These are phyloP conservation scores for Exophiala sp. DNA, from an alignment of 2,329 filamentous ascomycete species.

Conservation along the genomic window DNA sequence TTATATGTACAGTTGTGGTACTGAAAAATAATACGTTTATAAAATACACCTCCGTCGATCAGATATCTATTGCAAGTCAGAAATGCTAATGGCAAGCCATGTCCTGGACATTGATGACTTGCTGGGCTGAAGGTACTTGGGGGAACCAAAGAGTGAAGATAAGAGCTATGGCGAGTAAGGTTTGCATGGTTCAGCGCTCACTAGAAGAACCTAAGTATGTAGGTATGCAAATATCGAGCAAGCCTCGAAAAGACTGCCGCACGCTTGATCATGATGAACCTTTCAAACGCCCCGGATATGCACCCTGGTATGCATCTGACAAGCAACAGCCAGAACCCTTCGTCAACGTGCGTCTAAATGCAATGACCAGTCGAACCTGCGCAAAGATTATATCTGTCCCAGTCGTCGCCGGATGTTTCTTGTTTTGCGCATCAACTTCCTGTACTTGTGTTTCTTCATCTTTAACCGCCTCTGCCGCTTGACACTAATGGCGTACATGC, in stretches of 20 bases:
- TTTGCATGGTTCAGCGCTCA: background rate
- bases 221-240: background rate
- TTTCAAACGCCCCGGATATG: background rate
- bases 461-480: slow-evolving; percentile 88
- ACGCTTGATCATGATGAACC: background rate
- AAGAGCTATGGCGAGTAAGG: background rate
- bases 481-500: slow-evolving; percentile 82
- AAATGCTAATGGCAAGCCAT: too few relatives aligned
- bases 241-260: background rate
- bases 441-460: slow-evolving; percentile 99
- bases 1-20: background rate
- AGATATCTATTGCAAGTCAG: background rate
- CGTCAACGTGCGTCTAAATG: background rate
- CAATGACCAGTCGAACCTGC: background rate
- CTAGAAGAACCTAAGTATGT: background rate
- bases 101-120: too few relatives aligned
- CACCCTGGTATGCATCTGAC: background rate
- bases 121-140: background rate
- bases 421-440: slow-evolving; percentile 95
- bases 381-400: slow-evolving; percentile 49
- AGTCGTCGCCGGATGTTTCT: slow-evolving; percentile 83
- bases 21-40: slow-evolving; percentile 2
- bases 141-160: background rate
- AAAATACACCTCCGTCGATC: background rate
- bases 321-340: background rate